phyloP scores from a whole-genome alignment of 2,329 filamentous ascomycete species.

The Volutella citrinella region DNA sequence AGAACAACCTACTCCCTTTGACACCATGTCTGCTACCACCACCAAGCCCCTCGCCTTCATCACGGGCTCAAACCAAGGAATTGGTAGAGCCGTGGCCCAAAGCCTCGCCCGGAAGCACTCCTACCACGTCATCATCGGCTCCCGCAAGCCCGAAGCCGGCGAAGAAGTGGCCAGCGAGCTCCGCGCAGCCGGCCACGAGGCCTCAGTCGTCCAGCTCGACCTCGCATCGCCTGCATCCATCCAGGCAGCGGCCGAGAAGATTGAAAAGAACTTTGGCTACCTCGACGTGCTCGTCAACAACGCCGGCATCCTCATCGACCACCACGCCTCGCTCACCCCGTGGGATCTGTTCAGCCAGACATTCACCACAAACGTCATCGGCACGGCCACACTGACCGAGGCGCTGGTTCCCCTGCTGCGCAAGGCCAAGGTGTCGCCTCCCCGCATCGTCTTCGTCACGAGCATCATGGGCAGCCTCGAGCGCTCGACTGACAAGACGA shows the following conservation, averaged over 20 bases:
- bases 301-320: conserved; percentile 29
- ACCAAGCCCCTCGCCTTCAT: conserved; percentile 14
- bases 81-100: conserved; percentile 16
- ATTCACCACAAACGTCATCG: conserved; percentile 38
- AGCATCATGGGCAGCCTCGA: conserved; percentile 33
- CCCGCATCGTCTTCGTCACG: conserved; percentile 38
- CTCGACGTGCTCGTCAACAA: conserved; percentile 37
- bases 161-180: conserved; percentile 22
- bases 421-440: conserved; percentile 19
- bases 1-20: no score
- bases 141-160: conserved; percentile 25
- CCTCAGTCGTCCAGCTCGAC: conserved; percentile 24
- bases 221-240: conserved; percentile 27
- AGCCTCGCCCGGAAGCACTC: conserved; percentile 22
- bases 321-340: conserved; percentile 8
- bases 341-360: conserved; percentile 35
- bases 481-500: conserved; percentile 24
- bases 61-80: conserved; percentile 22
- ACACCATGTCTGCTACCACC: conserved; percentile 7
- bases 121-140: conserved; percentile 33
- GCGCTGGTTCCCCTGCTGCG: conserved; percentile 27
- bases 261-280: conserved; percentile 20
- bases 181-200: conserved; percentile 17
- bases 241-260: conserved; percentile 15
- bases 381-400: conserved; percentile 26